phyloP scores from a whole-genome alignment of 2,329 filamentous ascomycete genomes.

The Penicillium sp. region DNA sequence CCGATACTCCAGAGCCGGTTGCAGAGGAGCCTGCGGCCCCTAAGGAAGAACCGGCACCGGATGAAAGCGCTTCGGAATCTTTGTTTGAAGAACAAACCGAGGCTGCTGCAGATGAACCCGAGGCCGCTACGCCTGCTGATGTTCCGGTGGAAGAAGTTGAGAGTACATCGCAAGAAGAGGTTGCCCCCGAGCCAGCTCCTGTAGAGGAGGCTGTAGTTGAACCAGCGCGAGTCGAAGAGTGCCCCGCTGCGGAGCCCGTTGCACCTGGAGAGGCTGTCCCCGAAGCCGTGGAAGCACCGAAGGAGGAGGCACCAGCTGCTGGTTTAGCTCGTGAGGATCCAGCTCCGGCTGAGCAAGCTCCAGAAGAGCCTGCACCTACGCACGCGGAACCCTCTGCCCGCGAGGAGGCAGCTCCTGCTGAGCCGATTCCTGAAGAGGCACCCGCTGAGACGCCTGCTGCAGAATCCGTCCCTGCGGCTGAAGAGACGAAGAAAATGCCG shows the following conservation, averaged over 20 bases:
- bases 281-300: neutral
- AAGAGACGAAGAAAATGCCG: constrained; percentile 6
- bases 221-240: neutral
- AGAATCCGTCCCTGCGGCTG: constrained; percentile 2
- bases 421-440: constrained; percentile 1
- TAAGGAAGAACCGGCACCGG: neutral
- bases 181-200: neutral
- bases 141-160: neutral
- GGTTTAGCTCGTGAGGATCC: neutral
- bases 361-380: constrained; percentile 1
- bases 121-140: neutral
- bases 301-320: neutral
- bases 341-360: neutral
- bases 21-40: neutral
- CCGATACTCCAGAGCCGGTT: constrained; percentile 7
- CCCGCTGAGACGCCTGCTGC: constrained; percentile 6
- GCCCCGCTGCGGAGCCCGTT: neutral
- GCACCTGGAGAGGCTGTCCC: constrained; percentile 1
- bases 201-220: neutral
- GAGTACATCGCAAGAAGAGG: neutral
- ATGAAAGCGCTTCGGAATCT: neutral
- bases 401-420: neutral
- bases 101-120: neutral
- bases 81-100: neutral
- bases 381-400: constrained; percentile 3